These are phyloP conservation scores for Coemansia sp. DNA, from an alignment of 192 early-diverging fungal species.

Conservation along the genomic window DNA sequence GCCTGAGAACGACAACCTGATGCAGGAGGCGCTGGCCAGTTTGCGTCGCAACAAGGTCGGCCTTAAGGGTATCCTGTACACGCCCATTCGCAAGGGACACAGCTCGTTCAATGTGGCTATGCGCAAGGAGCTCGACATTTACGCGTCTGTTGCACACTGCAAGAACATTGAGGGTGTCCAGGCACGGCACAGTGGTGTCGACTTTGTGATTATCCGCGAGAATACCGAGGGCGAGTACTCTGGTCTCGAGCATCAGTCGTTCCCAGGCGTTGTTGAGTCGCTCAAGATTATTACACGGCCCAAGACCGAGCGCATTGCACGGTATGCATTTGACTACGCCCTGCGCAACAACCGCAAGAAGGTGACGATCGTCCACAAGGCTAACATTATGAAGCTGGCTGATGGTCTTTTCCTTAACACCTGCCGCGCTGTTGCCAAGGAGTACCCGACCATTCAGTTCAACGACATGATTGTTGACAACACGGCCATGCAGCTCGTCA, in stretches of 20 bases:
- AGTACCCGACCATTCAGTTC: conserved; percentile 90
- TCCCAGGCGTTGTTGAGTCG: conserved; percentile 97
- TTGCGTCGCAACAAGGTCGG: conserved; percentile 95
- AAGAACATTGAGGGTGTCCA: conserved; percentile 86
- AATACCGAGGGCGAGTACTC: conserved; percentile 99
- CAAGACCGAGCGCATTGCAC: conserved; percentile 99
- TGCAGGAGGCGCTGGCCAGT: conserved; percentile 89
- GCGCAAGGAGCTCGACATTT: conserved; percentile 98
- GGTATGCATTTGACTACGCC: conserved; percentile 98
- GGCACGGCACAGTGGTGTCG: conserved; percentile 88
- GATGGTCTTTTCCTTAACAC: conserved; percentile 98
- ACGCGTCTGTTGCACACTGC: conserved; percentile 90
- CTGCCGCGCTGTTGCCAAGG: conserved; percentile 93
- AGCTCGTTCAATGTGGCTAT: conserved; percentile 95
- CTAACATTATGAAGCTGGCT: conserved; percentile 99
- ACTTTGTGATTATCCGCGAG: conserved; percentile 99
- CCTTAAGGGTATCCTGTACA: conserved; percentile 91
- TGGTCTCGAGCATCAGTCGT: conserved; percentile 97
- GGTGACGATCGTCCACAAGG: conserved; percentile 99
- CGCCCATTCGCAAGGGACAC: conserved; percentile 86
- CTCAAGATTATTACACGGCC: conserved; percentile 95
- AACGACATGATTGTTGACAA: conserved; percentile 99
- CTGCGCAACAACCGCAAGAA: conserved; percentile 96
- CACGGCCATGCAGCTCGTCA: conserved; percentile 99
- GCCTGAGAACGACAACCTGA: conserved; percentile 71